Base-by-base conservation (phyloP, 306 rosid species). In the Abrus pulchellus region DNA sequence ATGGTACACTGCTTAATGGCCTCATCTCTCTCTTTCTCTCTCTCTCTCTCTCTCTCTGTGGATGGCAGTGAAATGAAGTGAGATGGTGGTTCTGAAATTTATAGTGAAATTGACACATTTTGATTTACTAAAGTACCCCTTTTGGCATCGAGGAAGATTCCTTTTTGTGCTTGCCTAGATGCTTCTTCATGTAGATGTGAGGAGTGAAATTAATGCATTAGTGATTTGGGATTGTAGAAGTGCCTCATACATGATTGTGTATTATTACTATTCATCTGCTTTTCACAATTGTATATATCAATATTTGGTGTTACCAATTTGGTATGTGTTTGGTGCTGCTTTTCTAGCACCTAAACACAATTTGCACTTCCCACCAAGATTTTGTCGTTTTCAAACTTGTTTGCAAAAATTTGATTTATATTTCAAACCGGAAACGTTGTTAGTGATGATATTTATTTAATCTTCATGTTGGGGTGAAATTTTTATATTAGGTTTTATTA, bases 41-140 rank as follows among this genome's bases (percentile, higher is more conserved):
- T 47, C 20, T 55, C 11, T 36, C 2, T 68, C 6, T 82, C 10
- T 83, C 36, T 77, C 62, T 70, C 33, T 36, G 0, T 65, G 9
- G 48, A 49, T 47, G 71, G 49, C 68, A 66, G 13, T 45, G 77
- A 73, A 67, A 72, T 57, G 9, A 78, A 64, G 56, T 72, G 78
- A 72, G 76, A 49, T 41, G 84, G 68, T 29, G 78, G 47, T 65
- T 82, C 56, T 71, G 33, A 79, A 68, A 80, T 89, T 89, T 91
- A 90, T 91, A 91, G 81, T 11, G 9, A 5, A 56, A 52, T 81
- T 33, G 53, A 27, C 12, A 45, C 10, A 12, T 7, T 44, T 80
- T 82, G 74, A 69, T 84, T 92, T 79, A 87, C 94, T 30, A 72
- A 75, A 83, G 76, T 88, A 41, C 85, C 97, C 94, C 63, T 36